Evolutionary conservation across 2,329 filamentous ascomycete genomes (phyloP), one percentile per base, ranked within the genome.

Genomic region (Pseudohalonectria lignicola): DNA sequence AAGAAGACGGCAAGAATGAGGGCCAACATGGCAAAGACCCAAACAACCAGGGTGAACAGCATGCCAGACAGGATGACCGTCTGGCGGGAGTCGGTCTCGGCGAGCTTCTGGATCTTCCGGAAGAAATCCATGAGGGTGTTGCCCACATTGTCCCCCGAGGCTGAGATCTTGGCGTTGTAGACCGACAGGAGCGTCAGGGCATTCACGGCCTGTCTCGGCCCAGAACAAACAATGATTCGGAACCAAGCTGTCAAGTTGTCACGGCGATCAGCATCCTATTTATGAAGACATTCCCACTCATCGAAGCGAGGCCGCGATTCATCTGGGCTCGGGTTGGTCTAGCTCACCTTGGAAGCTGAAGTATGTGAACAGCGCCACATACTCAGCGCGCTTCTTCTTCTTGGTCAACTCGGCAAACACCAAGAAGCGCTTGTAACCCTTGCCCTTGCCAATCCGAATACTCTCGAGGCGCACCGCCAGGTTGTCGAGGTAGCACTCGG

Each of bases 361-460:
- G 57, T 94, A 94, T 20, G 86, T 83, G 56, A 94, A 94, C 4
- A 94, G 69, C 3, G 88, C 88, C 47, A 94, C 73, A 51, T 94
- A 94, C 56, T 94, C 86, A 41, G 80, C 80, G 15, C 87, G 86
- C 61, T 94, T 93, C 54, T 84, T 88, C 59, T 83, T 87, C 62
- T 90, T 92, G 11, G 88, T 94, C 55, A 95, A 64, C 51, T 86
- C 84, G 13, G 86, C 81, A 55, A 94, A 94, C 47, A 95, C 86
- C n/a, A 94, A 61, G 54, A 94, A 98, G 36, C 90, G 74, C 50
- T 79, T 82, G 76, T 81, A 98, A 23, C 92, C 92, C 48, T 81
- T 76, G 31, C 82, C 82, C 18, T 68, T 68, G 26, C 80, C 82
- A 41, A 82, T 56, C n/a, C 86, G 77, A 53, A 86, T 76, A 61